These are phyloP conservation scores for Sclerotinia subarctica DNA, from an alignment of 2,329 filamentous ascomycete species.

Conservation along the genomic window DNA sequence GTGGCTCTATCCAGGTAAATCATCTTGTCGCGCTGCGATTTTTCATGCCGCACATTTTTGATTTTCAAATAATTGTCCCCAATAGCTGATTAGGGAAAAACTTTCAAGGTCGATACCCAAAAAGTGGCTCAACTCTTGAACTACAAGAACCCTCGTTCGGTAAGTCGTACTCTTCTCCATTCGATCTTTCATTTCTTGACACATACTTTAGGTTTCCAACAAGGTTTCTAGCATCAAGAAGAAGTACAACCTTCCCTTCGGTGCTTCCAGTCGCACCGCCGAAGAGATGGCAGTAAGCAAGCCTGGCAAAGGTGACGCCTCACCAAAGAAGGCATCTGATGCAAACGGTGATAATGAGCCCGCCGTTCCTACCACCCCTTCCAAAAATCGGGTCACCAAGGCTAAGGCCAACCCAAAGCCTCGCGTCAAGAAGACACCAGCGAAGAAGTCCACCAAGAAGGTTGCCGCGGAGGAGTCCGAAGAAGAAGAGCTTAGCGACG, in stretches of 20 bases:
- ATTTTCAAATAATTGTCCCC: neutral
- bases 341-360: conserved; percentile 18
- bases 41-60: neutral
- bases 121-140: conserved; percentile 27
- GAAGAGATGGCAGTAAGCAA: neutral
- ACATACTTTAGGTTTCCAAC: conserved; percentile 23
- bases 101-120: conserved; percentile 27
- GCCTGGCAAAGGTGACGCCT: neutral
- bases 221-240: conserved; percentile 31
- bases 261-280: conserved; percentile 2
- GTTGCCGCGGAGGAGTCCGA: neutral
- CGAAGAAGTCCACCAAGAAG: conserved; percentile 25
- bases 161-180: conserved; percentile 11
- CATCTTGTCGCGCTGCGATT: neutral
- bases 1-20: conserved; percentile 29
- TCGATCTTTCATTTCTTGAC: neutral
- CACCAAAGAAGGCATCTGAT: conserved; percentile 17
- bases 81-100: conserved; percentile 3
- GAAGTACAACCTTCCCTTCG: conserved; percentile 31
- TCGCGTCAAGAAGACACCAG: conserved; percentile 22
- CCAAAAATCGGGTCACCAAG: conserved; percentile 24
- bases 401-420: conserved; percentile 8
- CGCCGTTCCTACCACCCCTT: conserved; percentile 13
- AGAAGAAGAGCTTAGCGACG: conserved; percentile 7
- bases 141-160: conserved; percentile 30